Evolutionary conservation across 805 yeast genomes (phyloP).

Genomic region (Suhomyces tanzawaensis): DNA sequence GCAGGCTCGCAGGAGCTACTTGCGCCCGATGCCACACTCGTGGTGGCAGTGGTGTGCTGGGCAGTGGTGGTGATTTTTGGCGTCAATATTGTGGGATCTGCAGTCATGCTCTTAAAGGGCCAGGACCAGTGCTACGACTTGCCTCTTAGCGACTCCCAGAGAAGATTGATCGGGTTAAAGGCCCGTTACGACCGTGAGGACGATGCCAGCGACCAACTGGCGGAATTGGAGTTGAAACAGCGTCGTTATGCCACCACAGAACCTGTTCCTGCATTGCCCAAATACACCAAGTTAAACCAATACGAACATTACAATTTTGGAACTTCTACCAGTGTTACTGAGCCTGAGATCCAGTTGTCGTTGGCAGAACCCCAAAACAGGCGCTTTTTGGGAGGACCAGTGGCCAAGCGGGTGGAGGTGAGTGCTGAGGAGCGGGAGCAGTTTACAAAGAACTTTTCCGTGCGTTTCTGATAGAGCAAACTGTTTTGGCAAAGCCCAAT

Average conservation of each 20-base stretch:
- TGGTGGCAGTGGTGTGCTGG: conserved; percentile 13
- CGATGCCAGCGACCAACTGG: conserved; percentile 7
- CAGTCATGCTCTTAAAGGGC: conserved; percentile 33
- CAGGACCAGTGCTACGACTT: conserved; percentile 52
- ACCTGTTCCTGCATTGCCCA: conserved; percentile 11
- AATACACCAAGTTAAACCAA: conserved; percentile 15
- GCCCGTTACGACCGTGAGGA: conserved; percentile 3
- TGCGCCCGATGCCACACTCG: background rate
- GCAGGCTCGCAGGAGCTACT: background rate
- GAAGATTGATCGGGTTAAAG: conserved; percentile 44
- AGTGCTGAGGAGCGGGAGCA: too few species aligned
- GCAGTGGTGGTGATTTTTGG: conserved; percentile 21
- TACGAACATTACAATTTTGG: conserved; percentile 4
- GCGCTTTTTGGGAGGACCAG: background rate
- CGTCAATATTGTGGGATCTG: conserved; percentile 25
- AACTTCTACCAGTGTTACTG: background rate
- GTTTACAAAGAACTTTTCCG: too few species aligned
- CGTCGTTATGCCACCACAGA: conserved; percentile 6
- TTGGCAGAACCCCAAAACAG: too few species aligned
- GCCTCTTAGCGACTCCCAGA: conserved; percentile 46
- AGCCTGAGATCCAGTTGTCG: background rate
- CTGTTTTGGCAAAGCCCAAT: too few species aligned
- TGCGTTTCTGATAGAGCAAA: too few species aligned
- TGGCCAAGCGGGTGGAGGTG: too few species aligned
- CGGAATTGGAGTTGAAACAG: conserved; percentile 21